Conservation (phyloP, 306 rosid genomes). For the Luffa aegyptiaca region DNA sequence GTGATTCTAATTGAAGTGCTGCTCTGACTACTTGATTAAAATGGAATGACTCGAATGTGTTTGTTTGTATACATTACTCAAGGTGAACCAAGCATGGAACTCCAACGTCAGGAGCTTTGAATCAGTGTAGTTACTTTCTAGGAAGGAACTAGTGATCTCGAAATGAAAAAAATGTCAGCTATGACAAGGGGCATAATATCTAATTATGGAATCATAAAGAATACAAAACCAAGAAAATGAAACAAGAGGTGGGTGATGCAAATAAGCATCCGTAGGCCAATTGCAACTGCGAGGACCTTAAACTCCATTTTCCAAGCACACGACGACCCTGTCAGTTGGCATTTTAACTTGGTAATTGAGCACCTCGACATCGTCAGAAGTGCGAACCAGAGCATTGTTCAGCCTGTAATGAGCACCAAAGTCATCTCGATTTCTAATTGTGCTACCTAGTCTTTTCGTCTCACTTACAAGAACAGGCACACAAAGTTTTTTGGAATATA, state of each 20-base stretch:
- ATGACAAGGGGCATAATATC: not conserved
- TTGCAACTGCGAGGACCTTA: conserved; percentile 1
- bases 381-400: conserved; percentile 34
- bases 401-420: conserved; percentile 45
- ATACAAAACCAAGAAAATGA: not conserved
- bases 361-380: conserved; percentile 58
- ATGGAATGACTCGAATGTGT: not conserved
- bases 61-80: not conserved
- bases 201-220: not conserved
- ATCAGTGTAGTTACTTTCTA: not conserved
- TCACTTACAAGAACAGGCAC: not conserved
- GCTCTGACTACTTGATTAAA: too few species aligned
- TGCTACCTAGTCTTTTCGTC: not conserved
- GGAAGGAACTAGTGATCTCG: not conserved
- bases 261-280: conserved; percentile 6
- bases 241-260: not conserved
- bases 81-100: not conserved
- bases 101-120: not conserved
- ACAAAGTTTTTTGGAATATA: not conserved
- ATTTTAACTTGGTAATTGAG: conserved; percentile 41
- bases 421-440: not conserved
- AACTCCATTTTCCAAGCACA: conserved; percentile 55
- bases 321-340: conserved; percentile 69
- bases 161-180: too few species aligned
- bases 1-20: too few species aligned